These are phyloP conservation scores for Geosmithia flava DNA, from an alignment of 2,329 filamentous ascomycete species.

Conservation along the genomic window DNA sequence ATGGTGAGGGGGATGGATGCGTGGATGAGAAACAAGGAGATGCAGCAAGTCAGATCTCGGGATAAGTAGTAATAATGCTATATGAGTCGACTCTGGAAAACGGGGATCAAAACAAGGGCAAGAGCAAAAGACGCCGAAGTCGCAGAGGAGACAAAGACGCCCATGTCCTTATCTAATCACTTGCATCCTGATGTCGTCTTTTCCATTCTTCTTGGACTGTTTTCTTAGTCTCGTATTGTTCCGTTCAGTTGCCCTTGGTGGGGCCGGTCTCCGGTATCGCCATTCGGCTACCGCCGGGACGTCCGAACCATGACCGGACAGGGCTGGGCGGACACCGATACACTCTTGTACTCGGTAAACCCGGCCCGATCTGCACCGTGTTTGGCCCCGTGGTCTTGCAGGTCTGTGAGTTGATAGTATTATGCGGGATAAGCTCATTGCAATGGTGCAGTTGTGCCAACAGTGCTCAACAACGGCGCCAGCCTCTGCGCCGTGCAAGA, in stretches of 20 bases:
- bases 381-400: no score
- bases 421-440: neutral
- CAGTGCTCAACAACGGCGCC: neutral
- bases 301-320: no score
- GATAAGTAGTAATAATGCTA: neutral
- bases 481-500: neutral
- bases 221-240: neutral
- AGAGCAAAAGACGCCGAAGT: neutral
- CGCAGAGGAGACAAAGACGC: neutral
- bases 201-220: neutral
- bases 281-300: neutral
- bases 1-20: slow-evolving; percentile 3
- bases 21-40: neutral
- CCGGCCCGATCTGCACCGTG: no score
- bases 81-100: neutral
- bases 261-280: neutral
- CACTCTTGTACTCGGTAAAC: no score
- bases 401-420: neutral
- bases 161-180: neutral
- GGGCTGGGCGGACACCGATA: no score
- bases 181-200: neutral
- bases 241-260: neutral
- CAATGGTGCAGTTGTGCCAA: neutral
- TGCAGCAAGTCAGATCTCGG: neutral
- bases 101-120: neutral